phyloP scores from a whole-genome alignment of 495 filamentous ascomycete species.

The Amphirosellinia nigrospora region DNA sequence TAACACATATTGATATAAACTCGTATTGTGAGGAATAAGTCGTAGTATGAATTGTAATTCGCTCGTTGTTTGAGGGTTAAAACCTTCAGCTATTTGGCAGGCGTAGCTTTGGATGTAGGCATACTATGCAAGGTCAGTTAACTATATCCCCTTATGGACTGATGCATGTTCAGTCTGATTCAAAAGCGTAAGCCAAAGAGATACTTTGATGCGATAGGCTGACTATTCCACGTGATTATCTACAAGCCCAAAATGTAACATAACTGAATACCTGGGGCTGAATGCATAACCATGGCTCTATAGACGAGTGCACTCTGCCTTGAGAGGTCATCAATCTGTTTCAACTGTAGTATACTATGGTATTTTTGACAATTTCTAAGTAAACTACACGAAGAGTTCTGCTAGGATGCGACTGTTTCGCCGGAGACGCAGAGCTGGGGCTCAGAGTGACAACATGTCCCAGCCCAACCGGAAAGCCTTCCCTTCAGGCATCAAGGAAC shows the following conservation, averaged over 20 bases:
- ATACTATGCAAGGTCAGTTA: no score
- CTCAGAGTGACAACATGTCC: background rate
- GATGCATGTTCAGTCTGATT: no score
- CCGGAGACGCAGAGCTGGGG: background rate
- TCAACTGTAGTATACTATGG: background rate
- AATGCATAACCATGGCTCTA: background rate
- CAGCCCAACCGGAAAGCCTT: background rate
- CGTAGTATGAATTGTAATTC: no score
- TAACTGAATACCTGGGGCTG: background rate
- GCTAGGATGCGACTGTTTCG: background rate
- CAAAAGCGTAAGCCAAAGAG: no score
- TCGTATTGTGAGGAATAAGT: no score
- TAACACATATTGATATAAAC: no score
- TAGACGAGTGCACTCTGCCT: background rate
- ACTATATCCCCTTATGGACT: no score
- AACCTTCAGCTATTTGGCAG: no score
- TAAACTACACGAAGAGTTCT: background rate
- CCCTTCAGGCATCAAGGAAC: conserved; percentile 1
- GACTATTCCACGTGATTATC: background rate
- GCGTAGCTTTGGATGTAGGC: no score
- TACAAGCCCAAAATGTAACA: background rate
- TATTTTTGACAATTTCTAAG: background rate
- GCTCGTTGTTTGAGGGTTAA: no score
- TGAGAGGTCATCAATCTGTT: background rate
- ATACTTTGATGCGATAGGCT: no score